Conservation (phyloP, 169 alveolate species). For the Cryptosporidium bovis region DNA sequence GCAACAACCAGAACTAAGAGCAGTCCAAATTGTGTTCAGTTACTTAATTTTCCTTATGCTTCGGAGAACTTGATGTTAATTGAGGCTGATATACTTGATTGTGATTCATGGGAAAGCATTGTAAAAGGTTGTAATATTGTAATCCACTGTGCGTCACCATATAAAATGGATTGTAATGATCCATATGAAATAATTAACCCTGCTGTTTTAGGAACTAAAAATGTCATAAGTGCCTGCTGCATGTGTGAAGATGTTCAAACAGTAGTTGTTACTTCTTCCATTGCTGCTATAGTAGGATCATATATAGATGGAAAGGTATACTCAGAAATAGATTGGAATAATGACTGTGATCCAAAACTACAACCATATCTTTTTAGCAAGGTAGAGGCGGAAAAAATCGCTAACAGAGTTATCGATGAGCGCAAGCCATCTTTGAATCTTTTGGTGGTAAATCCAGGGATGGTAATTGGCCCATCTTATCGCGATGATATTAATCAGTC, state of each 20-base stretch:
- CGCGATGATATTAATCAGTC: slow-evolving; percentile 66
- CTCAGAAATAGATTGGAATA: slow-evolving; percentile 68
- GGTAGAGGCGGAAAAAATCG: slow-evolving; percentile 59
- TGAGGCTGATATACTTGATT: slow-evolving; percentile 52
- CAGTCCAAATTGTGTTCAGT: neutral
- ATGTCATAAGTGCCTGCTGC: slow-evolving; percentile 63
- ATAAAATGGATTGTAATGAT: slow-evolving; percentile 67
- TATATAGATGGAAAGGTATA: slow-evolving; percentile 66
- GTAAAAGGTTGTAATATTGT: slow-evolving; percentile 51
- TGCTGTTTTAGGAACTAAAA: slow-evolving; percentile 62
- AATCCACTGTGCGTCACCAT: slow-evolving; percentile 74
- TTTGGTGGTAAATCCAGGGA: slow-evolving; percentile 60
- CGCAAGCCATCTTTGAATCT: slow-evolving; percentile 24
- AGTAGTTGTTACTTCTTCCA: slow-evolving; percentile 63
- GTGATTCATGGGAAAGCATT: slow-evolving; percentile 18
- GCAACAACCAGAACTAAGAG: slow-evolving; percentile 57
- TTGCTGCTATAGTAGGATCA: slow-evolving; percentile 64
- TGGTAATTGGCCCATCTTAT: slow-evolving; percentile 73
- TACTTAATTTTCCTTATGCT: slow-evolving; percentile 38
- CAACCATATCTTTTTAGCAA: slow-evolving; percentile 65
- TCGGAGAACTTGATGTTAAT: slow-evolving; percentile 1
- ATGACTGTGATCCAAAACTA: slow-evolving; percentile 50
- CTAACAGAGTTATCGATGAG: slow-evolving; percentile 48
- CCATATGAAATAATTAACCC: slow-evolving; percentile 72
- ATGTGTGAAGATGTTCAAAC: slow-evolving; percentile 66